A percentile compares a stretch with the other conserved stretches of the same genome.
phyloP scores from a whole-genome alignment of 768 basidiomycete species.

The Termitomyces sp. region DNA sequence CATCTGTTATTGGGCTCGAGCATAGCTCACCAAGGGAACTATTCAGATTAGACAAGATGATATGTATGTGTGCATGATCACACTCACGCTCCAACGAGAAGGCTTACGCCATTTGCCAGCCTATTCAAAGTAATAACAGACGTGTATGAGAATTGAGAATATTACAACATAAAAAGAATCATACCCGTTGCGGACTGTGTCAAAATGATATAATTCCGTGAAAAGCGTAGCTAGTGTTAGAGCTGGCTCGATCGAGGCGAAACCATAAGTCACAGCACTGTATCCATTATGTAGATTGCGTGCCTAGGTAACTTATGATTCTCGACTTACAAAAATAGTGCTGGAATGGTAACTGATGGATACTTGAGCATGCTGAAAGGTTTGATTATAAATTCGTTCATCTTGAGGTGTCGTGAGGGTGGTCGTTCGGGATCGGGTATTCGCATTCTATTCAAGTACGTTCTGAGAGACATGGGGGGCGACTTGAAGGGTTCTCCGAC shows the following conservation, averaged over 20 bases:
- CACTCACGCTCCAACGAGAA: conserved; percentile 29
- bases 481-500: conserved; percentile 17
- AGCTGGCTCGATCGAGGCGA: conserved; percentile 34
- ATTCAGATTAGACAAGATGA: neutral
- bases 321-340: conserved; percentile 26
- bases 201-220: conserved; percentile 31
- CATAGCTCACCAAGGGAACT: conserved; percentile 30
- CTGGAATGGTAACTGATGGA: conserved; percentile 33
- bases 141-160: neutral
- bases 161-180: neutral
- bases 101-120: conserved; percentile 29
- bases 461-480: conserved; percentile 20
- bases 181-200: conserved; percentile 31
- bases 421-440: conserved; percentile 25
- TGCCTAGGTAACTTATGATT: neutral
- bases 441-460: conserved; percentile 23
- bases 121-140: conserved; percentile 9
- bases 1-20: conserved; percentile 30
- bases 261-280: conserved; percentile 31
- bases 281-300: neutral
- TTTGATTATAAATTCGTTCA: conserved; percentile 24
- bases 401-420: conserved; percentile 19
- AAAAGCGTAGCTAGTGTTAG: conserved; percentile 32
- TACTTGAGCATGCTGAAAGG: conserved; percentile 33
- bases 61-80: neutral